phyloP scores from a whole-genome alignment of 305 asterid genomes.

The Fraxinus sp. region DNA sequence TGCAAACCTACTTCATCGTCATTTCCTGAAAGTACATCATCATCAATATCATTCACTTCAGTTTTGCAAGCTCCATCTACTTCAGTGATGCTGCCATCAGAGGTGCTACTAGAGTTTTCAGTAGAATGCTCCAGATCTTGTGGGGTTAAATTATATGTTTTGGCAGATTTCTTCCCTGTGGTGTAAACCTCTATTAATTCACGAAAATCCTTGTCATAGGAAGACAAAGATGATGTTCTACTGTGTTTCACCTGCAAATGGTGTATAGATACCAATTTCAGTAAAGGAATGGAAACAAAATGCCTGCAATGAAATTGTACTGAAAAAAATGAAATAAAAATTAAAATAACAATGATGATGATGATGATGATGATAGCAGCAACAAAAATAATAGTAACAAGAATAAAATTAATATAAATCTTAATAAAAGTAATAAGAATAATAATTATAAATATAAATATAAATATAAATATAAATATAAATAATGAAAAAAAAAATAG shows the following conservation, averaged over 20 bases:
- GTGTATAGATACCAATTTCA: conserved; percentile 19
- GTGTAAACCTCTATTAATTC: conserved; percentile 47
- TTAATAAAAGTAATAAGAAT: not conserved
- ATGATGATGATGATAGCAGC: not conserved
- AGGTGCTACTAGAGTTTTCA: conserved; percentile 23
- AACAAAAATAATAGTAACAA: not conserved
- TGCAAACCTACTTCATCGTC: conserved; percentile 33
- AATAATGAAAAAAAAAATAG: not conserved
- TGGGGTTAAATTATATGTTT: conserved; percentile 17
- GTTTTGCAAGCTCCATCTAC: conserved; percentile 20
- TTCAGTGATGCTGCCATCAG: conserved; percentile 31
- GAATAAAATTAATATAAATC: not conserved
- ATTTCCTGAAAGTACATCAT: conserved; percentile 38
- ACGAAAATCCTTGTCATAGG: conserved; percentile 58
- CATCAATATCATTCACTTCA: conserved; percentile 25
- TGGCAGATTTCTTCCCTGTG: conserved; percentile 31
- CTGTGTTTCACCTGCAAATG: conserved; percentile 63
- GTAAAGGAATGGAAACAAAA: conserved; percentile 8
- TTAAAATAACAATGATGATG: not conserved
- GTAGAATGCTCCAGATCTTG: conserved; percentile 34
- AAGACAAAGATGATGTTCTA: conserved; percentile 52
- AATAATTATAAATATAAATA: not conserved
- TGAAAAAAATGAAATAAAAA: not conserved
- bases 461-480: not conserved
- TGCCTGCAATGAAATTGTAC: not conserved